Percentiles rank a stretch among this genome's conserved stretches.
Conservation (phyloP, 1,284 basidiomycete genomes). For the Flammula alnicola region DNA sequence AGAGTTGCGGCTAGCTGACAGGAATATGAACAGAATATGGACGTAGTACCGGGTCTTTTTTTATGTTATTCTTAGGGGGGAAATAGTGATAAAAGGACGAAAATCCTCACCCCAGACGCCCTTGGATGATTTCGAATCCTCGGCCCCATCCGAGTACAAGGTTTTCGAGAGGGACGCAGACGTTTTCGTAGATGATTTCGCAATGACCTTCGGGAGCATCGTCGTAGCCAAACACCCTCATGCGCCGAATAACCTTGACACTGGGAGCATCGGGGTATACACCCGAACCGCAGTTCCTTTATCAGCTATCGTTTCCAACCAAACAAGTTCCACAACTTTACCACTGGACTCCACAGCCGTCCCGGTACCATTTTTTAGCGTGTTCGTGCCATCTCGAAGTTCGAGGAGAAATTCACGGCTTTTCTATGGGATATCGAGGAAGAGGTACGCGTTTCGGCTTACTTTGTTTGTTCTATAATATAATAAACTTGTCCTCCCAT, state of each 20-base stretch:
- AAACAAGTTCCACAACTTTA: too few relatives aligned
- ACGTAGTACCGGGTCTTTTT: slow-evolving; percentile 73
- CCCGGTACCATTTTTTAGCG: too few relatives aligned
- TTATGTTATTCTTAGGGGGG: slow-evolving; percentile 5
- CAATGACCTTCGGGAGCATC: slow-evolving; percentile 96
- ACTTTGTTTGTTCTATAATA: too few relatives aligned
- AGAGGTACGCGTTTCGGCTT: too few relatives aligned
- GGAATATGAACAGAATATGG: slow-evolving; percentile 43
- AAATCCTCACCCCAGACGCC: slow-evolving; percentile 83
- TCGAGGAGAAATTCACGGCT: too few relatives aligned
- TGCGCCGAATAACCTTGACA: slow-evolving; percentile 88
- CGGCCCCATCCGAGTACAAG: slow-evolving; percentile 91
- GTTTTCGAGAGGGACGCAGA: slow-evolving; percentile 84
- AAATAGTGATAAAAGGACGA: not conserved
- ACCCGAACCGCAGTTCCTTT: too few relatives aligned
- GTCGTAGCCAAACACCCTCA: slow-evolving; percentile 94
- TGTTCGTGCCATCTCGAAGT: too few relatives aligned
- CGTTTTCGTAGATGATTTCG: slow-evolving; percentile 94
- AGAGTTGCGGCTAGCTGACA: slow-evolving; percentile 18
- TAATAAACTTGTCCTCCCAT: too few relatives aligned
- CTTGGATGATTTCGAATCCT: slow-evolving; percentile 98
- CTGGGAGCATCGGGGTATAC: slow-evolving; percentile 86
- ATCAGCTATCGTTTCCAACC: too few relatives aligned
- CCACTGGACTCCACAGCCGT: too few relatives aligned
- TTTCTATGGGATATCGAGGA: too few relatives aligned